A percentile compares a stretch with the other conserved stretches of the same genome.
phyloP scores from a whole-genome alignment of 805 yeast species.

The Starmerella asiatica region DNA sequence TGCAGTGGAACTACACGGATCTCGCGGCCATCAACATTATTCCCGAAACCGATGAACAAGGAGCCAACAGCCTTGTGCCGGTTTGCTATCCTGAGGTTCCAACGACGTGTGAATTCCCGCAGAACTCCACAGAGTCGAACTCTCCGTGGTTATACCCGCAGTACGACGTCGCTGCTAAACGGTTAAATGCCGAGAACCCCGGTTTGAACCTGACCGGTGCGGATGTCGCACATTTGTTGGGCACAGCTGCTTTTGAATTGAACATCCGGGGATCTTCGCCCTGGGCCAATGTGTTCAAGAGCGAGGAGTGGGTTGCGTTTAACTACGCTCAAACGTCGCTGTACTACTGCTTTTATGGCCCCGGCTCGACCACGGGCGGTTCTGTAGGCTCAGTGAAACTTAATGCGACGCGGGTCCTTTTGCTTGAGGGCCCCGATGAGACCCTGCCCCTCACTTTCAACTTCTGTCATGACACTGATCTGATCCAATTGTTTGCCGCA shows the following conservation, averaged over 20 bases:
- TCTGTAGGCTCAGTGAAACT: slow-evolving; percentile 36
- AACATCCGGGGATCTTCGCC: slow-evolving; percentile 37
- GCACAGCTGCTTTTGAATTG: slow-evolving; percentile 36
- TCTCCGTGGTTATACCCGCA: slow-evolving; percentile 7
- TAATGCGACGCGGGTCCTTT: slow-evolving; percentile 37
- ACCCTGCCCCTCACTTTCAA: slow-evolving; percentile 33
- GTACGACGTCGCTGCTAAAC: slow-evolving; percentile 17
- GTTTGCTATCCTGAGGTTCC: slow-evolving; percentile 3
- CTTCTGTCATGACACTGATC: slow-evolving; percentile 48
- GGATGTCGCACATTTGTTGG: slow-evolving; percentile 34
- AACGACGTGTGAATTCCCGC: slow-evolving; percentile 26
- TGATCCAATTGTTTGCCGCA: slow-evolving; percentile 37
- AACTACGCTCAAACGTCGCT: slow-evolving; percentile 18
- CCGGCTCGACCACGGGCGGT: slow-evolving; percentile 21
- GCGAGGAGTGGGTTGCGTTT: slow-evolving; percentile 23
- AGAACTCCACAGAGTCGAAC: slow-evolving; percentile 2
- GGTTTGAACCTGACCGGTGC: slow-evolving; percentile 29
- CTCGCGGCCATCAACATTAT: slow-evolving; percentile 19
- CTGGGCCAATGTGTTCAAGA: slow-evolving; percentile 25
- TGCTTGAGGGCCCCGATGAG: slow-evolving; percentile 30
- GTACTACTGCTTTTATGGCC: slow-evolving; percentile 23
- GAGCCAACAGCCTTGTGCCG: slow-evolving; percentile 21
- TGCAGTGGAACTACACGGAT: slow-evolving; percentile 21
- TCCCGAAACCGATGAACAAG: slow-evolving; percentile 18
- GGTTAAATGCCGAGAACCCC: slow-evolving; percentile 20